Evolutionary conservation across 306 rosid species (phyloP).

Genomic region (Vachellia collinsii): DNA sequence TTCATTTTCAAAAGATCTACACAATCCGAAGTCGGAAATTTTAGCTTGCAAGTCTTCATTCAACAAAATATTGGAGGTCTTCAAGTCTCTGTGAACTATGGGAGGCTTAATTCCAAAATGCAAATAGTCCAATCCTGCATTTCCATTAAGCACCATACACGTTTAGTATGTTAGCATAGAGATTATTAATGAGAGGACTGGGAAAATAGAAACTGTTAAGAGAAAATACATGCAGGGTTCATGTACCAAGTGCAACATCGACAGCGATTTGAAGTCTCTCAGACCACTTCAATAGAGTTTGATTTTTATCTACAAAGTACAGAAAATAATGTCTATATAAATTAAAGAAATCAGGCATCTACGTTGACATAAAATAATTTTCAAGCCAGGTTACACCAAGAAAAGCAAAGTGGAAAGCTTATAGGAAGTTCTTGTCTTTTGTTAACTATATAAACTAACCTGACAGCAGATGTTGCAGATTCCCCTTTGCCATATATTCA

Average conservation of each 20-base stretch:
- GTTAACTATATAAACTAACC: conserved; percentile 22
- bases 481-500: conserved; percentile 43
- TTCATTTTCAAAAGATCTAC: conserved; percentile 39
- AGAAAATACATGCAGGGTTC: too few relatives aligned
- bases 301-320: background rate
- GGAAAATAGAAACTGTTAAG: background rate
- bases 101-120: conserved; percentile 8
- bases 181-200: background rate
- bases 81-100: conserved; percentile 58
- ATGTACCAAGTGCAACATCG: conserved; percentile 42
- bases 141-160: background rate
- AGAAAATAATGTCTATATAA: background rate
- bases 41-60: conserved; percentile 45
- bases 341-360: background rate
- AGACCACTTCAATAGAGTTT: conserved; percentile 25
- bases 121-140: conserved; percentile 27
- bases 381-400: background rate
- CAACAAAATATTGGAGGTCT: conserved; percentile 59
- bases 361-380: background rate
- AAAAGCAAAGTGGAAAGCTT: background rate
- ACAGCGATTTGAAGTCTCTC: conserved; percentile 28
- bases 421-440: background rate
- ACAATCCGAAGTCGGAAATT: conserved; percentile 57
- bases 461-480: conserved; percentile 42
- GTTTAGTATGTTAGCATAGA: background rate